Base-by-base conservation (phyloP, 495 filamentous ascomycete species). In the Friedmanniomyces endolithicus region DNA sequence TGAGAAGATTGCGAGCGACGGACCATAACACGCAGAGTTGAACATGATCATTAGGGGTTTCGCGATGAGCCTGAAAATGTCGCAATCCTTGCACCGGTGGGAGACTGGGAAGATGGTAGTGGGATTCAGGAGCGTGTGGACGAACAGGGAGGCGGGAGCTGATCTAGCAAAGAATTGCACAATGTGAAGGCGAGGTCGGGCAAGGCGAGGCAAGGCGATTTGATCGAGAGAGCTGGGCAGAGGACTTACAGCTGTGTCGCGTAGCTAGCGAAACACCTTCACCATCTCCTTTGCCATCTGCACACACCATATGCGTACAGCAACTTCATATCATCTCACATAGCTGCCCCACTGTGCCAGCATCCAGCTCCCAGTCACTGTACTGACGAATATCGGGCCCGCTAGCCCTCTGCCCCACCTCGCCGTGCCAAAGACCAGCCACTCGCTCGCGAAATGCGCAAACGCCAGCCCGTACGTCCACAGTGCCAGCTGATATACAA, bases 381-480 rank as follows among this genome's bases (percentile, higher is more conserved):
- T 83, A 12, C 80, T 81, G n/a, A 94, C 81, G 34, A 86, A 59
- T 59, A 90, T 69, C 16, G 92, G 88, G 39, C 82, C 82, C 19
- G 78, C 69, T 59, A 95, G 73, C 16, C 85, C 81, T 12, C 76
- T 73, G 34, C 81, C 84, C 64, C 84, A 77, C 58, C 75, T 74
- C 17, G 86, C 80, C 2, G 81, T 92, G 62, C 82, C 80, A 66
- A 82, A 90, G 1, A 85, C 65, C 53, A 85, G 68, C 79, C 82
- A 85, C 74, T 99, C 92, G 55, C 78, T 81, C 43, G 78, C 70
- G 63, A 97, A 99, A 68, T 97, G 94, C 24, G 67, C 64, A 39
- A 81, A 78, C 1, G 90, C 94, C 60, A 96, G 75, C 0, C 74
- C 76, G 67, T 87, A 95, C 0, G 87, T 90, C 78, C 76, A 85